phyloP scores from a whole-genome alignment of 257 asterid species.

The Dorcoceras hygrometricum region DNA sequence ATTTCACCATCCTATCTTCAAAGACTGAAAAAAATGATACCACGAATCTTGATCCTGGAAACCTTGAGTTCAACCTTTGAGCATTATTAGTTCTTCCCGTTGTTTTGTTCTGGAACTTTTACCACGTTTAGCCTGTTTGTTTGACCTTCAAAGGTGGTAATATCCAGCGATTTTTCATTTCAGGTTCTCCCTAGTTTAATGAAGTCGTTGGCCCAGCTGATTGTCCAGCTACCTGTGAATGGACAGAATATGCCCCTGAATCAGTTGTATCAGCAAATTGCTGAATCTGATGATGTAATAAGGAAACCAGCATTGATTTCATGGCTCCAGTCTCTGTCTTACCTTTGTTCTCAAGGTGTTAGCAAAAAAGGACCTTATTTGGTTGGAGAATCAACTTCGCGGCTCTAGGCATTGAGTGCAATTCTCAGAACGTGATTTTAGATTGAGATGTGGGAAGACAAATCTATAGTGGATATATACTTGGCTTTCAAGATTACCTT shows the following conservation, averaged over 20 bases:
- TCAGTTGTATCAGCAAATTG: constrained; percentile 68
- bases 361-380: constrained; percentile 23
- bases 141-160: constrained; percentile 13
- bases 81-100: constrained; percentile 4
- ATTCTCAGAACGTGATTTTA: no score
- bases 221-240: constrained; percentile 47
- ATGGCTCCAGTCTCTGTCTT: constrained; percentile 81
- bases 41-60: neutral
- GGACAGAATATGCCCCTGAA: constrained; percentile 54
- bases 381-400: constrained; percentile 28
- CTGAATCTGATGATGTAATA: constrained; percentile 83
- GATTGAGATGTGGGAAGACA: no score
- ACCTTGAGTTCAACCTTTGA: constrained; percentile 4
- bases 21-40: no score
- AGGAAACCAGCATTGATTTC: constrained; percentile 73
- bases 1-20: no score
- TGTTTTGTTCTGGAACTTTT: constrained; percentile 9
- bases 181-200: constrained; percentile 73
- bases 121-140: neutral
- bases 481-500: no score
- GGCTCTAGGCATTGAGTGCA: constrained; percentile 31
- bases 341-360: constrained; percentile 53
- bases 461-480: no score
- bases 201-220: constrained; percentile 65
- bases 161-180: constrained; percentile 15